These are phyloP conservation scores for Aureobasidium sp. DNA, from an alignment of 2,329 filamentous ascomycete species.

Conservation along the genomic window DNA sequence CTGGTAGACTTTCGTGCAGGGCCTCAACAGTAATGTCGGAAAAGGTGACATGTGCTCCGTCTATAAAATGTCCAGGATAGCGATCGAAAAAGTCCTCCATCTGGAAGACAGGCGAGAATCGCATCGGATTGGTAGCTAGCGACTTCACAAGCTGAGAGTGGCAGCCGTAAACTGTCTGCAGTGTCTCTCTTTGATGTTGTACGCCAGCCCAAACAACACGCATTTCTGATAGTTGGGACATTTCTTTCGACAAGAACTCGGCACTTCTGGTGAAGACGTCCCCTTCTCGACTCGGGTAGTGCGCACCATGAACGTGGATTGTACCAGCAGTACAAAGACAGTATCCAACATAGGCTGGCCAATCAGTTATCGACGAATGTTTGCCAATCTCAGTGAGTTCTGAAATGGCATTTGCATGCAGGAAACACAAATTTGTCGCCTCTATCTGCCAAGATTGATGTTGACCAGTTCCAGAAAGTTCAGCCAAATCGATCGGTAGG, in stretches of 20 bases:
- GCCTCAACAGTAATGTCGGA: constrained; percentile 58
- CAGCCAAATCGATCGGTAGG: constrained; percentile 73
- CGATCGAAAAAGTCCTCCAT: constrained; percentile 83
- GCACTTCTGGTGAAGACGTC: constrained; percentile 57
- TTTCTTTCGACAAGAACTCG: constrained; percentile 68
- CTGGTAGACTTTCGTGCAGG: constrained; percentile 31
- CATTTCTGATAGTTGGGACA: constrained; percentile 71
- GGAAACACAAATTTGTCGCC: constrained; percentile 77
- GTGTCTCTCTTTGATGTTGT: constrained; percentile 70
- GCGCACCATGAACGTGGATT: constrained; percentile 77
- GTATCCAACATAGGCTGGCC: constrained; percentile 80
- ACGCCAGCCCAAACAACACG: constrained; percentile 69
- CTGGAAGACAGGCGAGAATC: constrained; percentile 73
- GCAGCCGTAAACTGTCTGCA: constrained; percentile 71
- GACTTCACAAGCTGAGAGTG: constrained; percentile 74
- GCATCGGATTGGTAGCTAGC: constrained; percentile 59
- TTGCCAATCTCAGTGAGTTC: constrained; percentile 75
- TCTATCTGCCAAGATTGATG: constrained; percentile 92
- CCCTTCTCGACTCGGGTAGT: constrained; percentile 61
- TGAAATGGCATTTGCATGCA: constrained; percentile 81
- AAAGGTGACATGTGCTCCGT: constrained; percentile 67
- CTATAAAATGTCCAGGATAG: constrained; percentile 65
- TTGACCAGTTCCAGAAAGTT: constrained; percentile 71
- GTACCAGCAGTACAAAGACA: constrained; percentile 82
- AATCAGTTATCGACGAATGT: constrained; percentile 67